Conservation (phyloP, 176 grass and related monocot species). For the Tillandsia fasciculata region DNA sequence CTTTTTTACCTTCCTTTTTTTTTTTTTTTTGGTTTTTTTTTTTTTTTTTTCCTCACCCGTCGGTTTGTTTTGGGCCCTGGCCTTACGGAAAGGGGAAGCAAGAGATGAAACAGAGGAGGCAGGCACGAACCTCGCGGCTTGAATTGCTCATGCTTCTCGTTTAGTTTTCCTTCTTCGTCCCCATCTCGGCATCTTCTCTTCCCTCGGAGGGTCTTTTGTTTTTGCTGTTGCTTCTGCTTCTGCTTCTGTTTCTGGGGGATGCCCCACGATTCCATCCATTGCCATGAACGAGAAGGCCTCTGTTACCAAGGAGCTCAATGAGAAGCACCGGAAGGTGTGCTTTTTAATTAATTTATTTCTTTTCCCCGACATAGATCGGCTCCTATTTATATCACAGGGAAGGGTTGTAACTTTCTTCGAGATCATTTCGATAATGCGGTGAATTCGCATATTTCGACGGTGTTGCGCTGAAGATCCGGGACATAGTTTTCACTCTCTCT, state of each 20-base stretch:
- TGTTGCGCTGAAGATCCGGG: background rate
- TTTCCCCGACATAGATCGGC: background rate
- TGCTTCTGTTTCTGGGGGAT: background rate
- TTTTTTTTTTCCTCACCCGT: no score
- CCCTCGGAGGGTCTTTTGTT: no score
- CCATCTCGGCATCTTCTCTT: no score
- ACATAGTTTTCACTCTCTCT: background rate
- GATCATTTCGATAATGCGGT: background rate
- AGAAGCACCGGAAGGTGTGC: background rate
- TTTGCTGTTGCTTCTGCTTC: background rate
- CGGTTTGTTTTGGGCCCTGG: no score
- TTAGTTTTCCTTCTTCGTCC: no score
- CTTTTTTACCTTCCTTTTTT: no score
- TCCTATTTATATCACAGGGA: background rate
- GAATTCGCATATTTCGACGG: background rate
- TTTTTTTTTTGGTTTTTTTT: no score
- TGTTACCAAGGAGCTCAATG: background rate
- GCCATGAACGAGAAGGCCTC: conserved; percentile 1
- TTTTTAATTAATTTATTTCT: background rate
- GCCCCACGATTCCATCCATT: background rate
- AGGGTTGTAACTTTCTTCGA: background rate
- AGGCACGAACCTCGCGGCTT: no score
- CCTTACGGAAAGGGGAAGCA: no score
- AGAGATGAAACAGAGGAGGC: no score
- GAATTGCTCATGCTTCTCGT: no score